Conservation (phyloP, 2,329 filamentous ascomycete species). For the Ceratocystis lukuohia region DNA sequence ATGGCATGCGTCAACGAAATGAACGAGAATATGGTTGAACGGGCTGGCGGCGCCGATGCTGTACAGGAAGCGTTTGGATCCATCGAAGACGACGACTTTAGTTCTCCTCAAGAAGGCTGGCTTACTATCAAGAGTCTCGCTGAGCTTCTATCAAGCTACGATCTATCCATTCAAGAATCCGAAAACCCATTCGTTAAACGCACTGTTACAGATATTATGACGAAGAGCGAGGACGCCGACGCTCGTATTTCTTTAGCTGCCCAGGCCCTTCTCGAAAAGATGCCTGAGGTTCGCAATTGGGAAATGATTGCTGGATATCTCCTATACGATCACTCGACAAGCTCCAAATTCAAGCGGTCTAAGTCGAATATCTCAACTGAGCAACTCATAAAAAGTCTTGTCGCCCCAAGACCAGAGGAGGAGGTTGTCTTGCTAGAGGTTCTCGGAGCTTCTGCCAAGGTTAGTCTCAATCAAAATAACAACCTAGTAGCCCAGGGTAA, state of each 20-base stretch:
- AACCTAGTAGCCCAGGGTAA: constrained; percentile 29
- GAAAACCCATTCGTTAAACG: constrained; percentile 15
- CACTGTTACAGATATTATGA: constrained; percentile 38
- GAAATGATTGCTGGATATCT: constrained; percentile 80
- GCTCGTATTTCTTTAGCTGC: constrained; percentile 77
- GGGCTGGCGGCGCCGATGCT: constrained; percentile 65
- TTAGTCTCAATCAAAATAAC: constrained; percentile 45
- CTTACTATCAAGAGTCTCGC: constrained; percentile 82
- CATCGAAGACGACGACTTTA: constrained; percentile 60
- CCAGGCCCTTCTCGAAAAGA: constrained; percentile 69
- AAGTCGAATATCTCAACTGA: constrained; percentile 41
- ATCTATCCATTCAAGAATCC: constrained; percentile 28
- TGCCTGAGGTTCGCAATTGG: constrained; percentile 74
- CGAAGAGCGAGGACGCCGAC: constrained; percentile 54
- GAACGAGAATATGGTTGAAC: constrained; percentile 66
- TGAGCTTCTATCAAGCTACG: constrained; percentile 70
- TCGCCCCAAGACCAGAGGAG: constrained; percentile 61
- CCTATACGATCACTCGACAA: constrained; percentile 75
- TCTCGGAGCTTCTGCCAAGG: constrained; percentile 67
- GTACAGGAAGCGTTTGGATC: constrained; percentile 62
- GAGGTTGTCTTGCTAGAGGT: constrained; percentile 80
- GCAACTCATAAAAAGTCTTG: constrained; percentile 52
- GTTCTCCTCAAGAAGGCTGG: constrained; percentile 69
- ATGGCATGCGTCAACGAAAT: constrained; percentile 72
- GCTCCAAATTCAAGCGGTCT: constrained; percentile 31